Conservation (phyloP, 495 filamentous ascomycete species). For the Trichodelitschia bisporula region DNA sequence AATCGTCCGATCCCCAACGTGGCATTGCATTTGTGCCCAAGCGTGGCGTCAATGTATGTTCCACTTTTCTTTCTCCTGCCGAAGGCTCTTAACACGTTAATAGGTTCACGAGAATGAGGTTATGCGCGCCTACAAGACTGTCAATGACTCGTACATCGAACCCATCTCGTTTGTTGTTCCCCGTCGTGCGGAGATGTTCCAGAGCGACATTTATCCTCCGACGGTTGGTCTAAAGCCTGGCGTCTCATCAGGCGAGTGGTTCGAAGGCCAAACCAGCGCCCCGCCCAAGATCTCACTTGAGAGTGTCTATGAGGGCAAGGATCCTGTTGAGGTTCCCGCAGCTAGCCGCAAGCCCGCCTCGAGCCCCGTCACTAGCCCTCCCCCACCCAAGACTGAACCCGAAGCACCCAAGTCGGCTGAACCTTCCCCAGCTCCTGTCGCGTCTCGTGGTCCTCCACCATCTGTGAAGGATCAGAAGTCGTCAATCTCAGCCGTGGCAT, state of each 20-base stretch:
- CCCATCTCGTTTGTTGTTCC: slow-evolving; percentile 95
- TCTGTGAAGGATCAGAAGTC: slow-evolving; percentile 60
- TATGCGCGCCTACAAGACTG: slow-evolving; percentile 86
- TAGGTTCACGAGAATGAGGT: slow-evolving; percentile 87
- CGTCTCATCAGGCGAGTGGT: slow-evolving; percentile 60
- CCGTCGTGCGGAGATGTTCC: slow-evolving; percentile 84
- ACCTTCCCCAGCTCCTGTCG: slow-evolving; percentile 17
- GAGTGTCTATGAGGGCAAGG: slow-evolving; percentile 66
- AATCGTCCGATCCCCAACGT: slow-evolving; percentile 80
- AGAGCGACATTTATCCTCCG: slow-evolving; percentile 89
- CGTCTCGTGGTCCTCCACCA: slow-evolving; percentile 29
- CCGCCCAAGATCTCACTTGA: slow-evolving; percentile 84
- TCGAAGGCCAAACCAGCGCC: slow-evolving; percentile 55
- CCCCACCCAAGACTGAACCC: slow-evolving; percentile 27
- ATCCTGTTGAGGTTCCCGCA: slow-evolving; percentile 44
- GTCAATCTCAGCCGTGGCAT: slow-evolving; percentile 61
- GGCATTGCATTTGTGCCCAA: slow-evolving; percentile 89
- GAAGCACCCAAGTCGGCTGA: slow-evolving; percentile 20
- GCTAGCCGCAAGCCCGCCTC: slow-evolving; percentile 32
- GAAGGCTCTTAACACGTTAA: slow-evolving; percentile 7
- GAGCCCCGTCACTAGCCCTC: slow-evolving; percentile 22
- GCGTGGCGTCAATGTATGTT: slow-evolving; percentile 62
- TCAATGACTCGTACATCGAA: slow-evolving; percentile 83
- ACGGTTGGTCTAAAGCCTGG: slow-evolving; percentile 52
- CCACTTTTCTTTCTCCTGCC: slow-evolving; percentile 1